Evolutionary conservation across 768 basidiomycete species (phyloP).

Genomic region (Exidia glandulosa): DNA sequence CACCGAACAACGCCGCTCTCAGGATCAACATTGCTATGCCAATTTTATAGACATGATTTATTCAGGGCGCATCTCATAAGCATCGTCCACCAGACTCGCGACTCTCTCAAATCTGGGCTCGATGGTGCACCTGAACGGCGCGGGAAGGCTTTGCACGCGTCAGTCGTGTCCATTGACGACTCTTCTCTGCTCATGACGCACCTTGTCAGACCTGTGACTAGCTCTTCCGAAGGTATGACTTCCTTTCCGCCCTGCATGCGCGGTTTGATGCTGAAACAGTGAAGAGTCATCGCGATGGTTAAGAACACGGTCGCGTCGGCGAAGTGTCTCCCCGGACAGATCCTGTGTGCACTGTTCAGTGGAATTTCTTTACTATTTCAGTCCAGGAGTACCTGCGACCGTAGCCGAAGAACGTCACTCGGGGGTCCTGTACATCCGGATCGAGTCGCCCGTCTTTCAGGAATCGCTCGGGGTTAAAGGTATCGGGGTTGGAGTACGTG

Average conservation of each 20-base stretch:
- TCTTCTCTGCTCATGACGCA: neutral
- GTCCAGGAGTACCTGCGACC: constrained; percentile 5
- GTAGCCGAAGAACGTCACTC: constrained; percentile 11
- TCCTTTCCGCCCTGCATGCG: constrained; percentile 10
- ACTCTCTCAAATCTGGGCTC: constrained; percentile 18
- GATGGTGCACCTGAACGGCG: constrained; percentile 25
- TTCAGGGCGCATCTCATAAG: no score
- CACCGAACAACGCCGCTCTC: no score
- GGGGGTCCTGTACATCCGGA: constrained; percentile 3
- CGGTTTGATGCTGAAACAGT: constrained; percentile 8
- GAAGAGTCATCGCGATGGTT: constrained; percentile 10
- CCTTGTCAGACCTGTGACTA: constrained; percentile 4
- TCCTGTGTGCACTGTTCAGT: neutral
- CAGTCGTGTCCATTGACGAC: neutral
- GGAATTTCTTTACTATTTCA: neutral
- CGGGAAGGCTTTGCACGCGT: constrained; percentile 19
- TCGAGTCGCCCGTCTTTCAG: neutral
- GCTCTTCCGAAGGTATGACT: neutral
- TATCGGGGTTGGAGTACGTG: constrained; percentile 12
- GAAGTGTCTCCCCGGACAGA: constrained; percentile 14
- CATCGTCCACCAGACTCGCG: no score
- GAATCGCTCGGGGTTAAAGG: constrained; percentile 14
- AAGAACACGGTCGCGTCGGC: constrained; percentile 12
- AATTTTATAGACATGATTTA: no score
- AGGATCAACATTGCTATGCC: no score